Conservation (phyloP, 1,139 yeast species). For the Entelexis sorbosivorans region DNA sequence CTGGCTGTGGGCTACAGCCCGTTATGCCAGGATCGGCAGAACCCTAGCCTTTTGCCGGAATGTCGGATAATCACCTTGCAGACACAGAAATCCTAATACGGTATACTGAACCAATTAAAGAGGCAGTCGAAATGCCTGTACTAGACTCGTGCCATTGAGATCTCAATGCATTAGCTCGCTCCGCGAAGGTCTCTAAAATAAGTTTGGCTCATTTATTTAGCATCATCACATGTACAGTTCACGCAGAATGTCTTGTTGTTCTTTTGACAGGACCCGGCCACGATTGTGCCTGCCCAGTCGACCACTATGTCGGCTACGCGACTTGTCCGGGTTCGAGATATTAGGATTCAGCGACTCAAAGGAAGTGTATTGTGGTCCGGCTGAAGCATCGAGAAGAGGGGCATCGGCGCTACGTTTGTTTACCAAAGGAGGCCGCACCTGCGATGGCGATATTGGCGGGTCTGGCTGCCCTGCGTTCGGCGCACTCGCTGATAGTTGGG, state of each 20-base stretch:
- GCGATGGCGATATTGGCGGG: background rate
- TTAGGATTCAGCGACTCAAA: conserved; percentile 20
- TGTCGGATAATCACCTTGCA: background rate
- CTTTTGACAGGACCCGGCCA: conserved; percentile 18
- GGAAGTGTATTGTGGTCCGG: conserved; percentile 24
- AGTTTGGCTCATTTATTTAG: background rate
- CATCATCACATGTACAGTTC: conserved; percentile 19
- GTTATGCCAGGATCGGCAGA: background rate
- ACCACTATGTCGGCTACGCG: conserved; percentile 7
- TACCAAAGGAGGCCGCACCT: background rate
- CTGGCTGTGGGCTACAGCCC: background rate
- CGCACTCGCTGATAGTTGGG: background rate
- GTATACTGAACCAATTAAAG: no score
- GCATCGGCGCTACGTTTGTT: background rate
- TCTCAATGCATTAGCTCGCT: no score
- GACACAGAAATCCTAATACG: no score
- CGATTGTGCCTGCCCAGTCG: background rate
- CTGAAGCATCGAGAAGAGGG: background rate
- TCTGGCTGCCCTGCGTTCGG: background rate
- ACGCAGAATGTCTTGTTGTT: conserved; percentile 24
- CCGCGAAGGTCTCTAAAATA: no score
- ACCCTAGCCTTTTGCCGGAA: background rate
- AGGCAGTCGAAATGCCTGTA: no score
- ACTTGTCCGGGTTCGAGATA: conserved; percentile 18
- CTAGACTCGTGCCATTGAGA: no score